These are phyloP conservation scores for Escallonia herrerae DNA, from an alignment of 129 eudicot genomes.

Conservation along the genomic window DNA sequence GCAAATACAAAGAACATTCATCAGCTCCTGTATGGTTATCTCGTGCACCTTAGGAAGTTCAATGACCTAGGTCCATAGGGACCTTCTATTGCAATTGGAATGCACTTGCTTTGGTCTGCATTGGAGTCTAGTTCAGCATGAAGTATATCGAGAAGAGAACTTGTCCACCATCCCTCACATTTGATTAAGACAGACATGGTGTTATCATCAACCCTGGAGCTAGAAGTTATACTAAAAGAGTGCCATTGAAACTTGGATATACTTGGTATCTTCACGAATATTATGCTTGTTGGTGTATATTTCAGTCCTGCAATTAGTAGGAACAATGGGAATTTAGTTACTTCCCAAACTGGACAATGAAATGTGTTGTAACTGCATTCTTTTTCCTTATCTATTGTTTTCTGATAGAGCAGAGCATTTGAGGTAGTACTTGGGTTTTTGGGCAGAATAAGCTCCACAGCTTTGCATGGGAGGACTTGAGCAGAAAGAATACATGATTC, in stretches of 20 bases:
- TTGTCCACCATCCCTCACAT: constrained; percentile 86
- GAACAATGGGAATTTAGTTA: neutral
- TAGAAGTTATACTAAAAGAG: constrained; percentile 75
- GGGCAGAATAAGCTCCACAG: constrained; percentile 62
- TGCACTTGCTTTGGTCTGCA: constrained; percentile 30
- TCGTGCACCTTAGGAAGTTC: constrained; percentile 51
- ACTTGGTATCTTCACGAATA: constrained; percentile 69
- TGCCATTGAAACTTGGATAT: constrained; percentile 89
- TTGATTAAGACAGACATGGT: constrained; percentile 67
- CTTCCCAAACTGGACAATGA: no score
- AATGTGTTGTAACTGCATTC: no score
- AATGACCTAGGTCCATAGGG: constrained; percentile 84
- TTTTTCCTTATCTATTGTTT: neutral
- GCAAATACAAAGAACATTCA: no score
- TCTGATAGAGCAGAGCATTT: constrained; percentile 3
- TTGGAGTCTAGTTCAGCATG: constrained; percentile 26
- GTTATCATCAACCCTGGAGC: constrained; percentile 58
- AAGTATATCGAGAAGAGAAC: constrained; percentile 42
- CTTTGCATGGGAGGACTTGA: constrained; percentile 61
- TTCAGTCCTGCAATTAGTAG: constrained; percentile 48
- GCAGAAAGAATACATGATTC: constrained; percentile 69
- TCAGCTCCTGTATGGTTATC: neutral
- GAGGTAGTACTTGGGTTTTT: constrained; percentile 60
- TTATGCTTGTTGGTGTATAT: constrained; percentile 73
- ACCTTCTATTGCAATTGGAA: constrained; percentile 71